phyloP scores from a whole-genome alignment of 2,329 filamentous ascomycete species.

The Blumeriella jaapii region DNA sequence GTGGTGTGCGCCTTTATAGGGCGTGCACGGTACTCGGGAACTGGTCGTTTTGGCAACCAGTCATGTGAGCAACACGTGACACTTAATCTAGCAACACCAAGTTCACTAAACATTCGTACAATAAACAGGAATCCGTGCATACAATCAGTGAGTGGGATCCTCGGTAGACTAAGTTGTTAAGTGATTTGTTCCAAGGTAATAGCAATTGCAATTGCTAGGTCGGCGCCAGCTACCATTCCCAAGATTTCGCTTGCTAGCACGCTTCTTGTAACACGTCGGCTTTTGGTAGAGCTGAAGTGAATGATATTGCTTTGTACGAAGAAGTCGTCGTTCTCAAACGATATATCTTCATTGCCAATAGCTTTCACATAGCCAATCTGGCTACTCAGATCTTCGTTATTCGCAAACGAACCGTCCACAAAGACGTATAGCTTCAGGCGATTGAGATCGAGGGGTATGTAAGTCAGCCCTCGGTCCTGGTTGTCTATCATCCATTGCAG shows the following conservation, averaged over 20 bases:
- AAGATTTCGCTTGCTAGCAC: constrained; percentile 13
- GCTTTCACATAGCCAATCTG: constrained; percentile 15
- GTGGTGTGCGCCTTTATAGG: too few species aligned
- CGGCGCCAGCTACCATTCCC: constrained; percentile 8
- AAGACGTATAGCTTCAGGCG: constrained; percentile 11
- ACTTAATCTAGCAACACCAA: too few species aligned
- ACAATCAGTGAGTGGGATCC: too few species aligned
- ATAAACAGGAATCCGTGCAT: too few species aligned
- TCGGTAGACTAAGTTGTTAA: too few species aligned
- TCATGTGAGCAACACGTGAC: too few species aligned
- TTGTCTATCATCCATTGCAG: constrained; percentile 7
- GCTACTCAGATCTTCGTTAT: constrained; percentile 15
- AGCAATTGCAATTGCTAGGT: constrained; percentile 8
- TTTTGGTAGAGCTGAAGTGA: too few species aligned
- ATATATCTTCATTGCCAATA: constrained; percentile 12
- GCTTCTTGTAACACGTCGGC: too few species aligned
- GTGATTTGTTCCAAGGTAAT: constrained; percentile 7
- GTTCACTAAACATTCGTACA: too few species aligned
- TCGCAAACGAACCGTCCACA: constrained; percentile 11
- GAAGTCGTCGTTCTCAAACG: constrained; percentile 9
- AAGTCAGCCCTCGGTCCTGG: constrained; percentile 1
- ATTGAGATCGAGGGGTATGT: constrained; percentile 3
- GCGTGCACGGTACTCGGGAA: too few species aligned
- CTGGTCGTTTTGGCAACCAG: too few species aligned
- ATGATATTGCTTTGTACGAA: constrained; percentile 12